Conservation (phyloP, 108 stramenopile species). For the Cyclotella baltica region DNA sequence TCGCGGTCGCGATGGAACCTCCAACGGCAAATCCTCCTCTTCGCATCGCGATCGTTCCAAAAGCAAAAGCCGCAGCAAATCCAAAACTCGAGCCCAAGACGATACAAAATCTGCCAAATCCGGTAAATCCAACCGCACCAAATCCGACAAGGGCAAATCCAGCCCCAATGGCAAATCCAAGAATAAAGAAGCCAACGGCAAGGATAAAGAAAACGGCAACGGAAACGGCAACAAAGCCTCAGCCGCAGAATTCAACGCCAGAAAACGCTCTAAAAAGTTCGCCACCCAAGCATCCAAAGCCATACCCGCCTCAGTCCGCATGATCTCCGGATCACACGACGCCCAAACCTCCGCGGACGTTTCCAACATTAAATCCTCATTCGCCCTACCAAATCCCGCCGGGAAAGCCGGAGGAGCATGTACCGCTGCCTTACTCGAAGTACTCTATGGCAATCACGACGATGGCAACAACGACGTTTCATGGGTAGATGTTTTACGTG, state of each 20-base stretch:
- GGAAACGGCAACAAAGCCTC: slow-evolving; percentile 10
- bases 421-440: slow-evolving; percentile 84
- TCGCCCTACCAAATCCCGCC: slow-evolving; percentile 82
- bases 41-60: background rate
- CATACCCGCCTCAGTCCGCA: slow-evolving; percentile 80
- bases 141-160: slow-evolving; percentile 2
- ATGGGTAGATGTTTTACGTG: slow-evolving; percentile 77
- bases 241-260: slow-evolving; percentile 34
- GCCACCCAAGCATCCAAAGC: slow-evolving; percentile 57
- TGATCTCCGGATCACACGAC: slow-evolving; percentile 90
- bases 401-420: slow-evolving; percentile 86
- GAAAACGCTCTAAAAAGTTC: slow-evolving; percentile 37
- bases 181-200: background rate
- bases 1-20: slow-evolving; percentile 14
- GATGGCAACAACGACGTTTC: slow-evolving; percentile 56
- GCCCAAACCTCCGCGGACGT: slow-evolving; percentile 92
- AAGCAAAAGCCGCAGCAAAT: slow-evolving; percentile 31
- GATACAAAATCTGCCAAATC: background rate
- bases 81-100: slow-evolving; percentile 5
- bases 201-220: background rate
- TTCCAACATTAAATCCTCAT: slow-evolving; percentile 63
- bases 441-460: slow-evolving; percentile 63
- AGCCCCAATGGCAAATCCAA: slow-evolving; percentile 15
- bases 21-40: background rate
- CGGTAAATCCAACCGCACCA: background rate